Percentiles rank a stretch among this genome's conserved stretches.
Conservation (phyloP, 2,329 filamentous ascomycete genomes). For the Onygenales sp. region DNA sequence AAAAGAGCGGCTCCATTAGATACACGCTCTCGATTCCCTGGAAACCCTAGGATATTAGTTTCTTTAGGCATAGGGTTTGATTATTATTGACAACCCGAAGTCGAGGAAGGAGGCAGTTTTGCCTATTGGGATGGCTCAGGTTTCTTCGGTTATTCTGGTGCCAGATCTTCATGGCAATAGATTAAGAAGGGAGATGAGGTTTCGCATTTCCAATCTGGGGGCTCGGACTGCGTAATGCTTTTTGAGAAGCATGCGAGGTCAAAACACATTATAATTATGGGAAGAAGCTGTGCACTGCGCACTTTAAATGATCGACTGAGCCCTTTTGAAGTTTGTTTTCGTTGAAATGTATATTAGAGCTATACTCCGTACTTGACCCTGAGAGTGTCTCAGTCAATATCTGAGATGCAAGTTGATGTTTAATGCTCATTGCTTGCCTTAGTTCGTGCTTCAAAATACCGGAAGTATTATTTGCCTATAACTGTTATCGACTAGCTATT, state of each 20-base stretch:
- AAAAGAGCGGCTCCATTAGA: neutral
- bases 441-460: too few species aligned
- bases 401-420: neutral
- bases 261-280: neutral
- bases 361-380: neutral
- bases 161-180: conserved; percentile 9
- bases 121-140: conserved; percentile 37
- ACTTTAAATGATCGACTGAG: neutral
- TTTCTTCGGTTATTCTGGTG: conserved; percentile 32
- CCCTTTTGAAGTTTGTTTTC: too few species aligned
- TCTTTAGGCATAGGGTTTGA: conserved; percentile 28
- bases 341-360: neutral
- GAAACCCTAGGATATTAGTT: conserved; percentile 34
- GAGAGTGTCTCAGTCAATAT: neutral
- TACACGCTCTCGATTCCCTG: conserved; percentile 19
- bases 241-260: conserved; percentile 20
- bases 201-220: conserved; percentile 36
- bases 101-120: conserved; percentile 33
- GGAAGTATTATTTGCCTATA: too few species aligned
- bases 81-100: conserved; percentile 29
- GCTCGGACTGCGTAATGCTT: conserved; percentile 33
- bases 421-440: neutral
- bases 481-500: too few species aligned
- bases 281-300: neutral
- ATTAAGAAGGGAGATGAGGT: conserved; percentile 36